A percentile compares a stretch with the other conserved stretches of the same genome.
These are phyloP conservation scores for Diutina rugosa DNA, from an alignment of 1,139 yeast species.

Conservation along the genomic window DNA sequence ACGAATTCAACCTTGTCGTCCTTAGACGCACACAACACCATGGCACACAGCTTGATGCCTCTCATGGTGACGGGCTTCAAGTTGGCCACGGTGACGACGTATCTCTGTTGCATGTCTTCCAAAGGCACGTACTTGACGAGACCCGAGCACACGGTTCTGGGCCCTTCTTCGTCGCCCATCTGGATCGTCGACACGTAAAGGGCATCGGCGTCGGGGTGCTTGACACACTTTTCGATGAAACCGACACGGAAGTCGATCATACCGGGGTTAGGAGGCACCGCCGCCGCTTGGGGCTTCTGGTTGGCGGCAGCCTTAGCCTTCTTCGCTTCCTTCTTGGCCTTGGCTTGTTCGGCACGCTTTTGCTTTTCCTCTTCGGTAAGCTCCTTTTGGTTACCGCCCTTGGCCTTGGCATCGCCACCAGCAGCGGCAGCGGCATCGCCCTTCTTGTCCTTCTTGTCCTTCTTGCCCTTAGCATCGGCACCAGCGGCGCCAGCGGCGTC, in stretches of 20 bases:
- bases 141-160: constrained; percentile 97
- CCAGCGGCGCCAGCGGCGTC: constrained; percentile 27
- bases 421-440: constrained; percentile 10
- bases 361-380: constrained; percentile 49
- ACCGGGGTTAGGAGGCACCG: constrained; percentile 60
- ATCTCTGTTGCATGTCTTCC: constrained; percentile 74
- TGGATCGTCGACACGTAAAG: constrained; percentile 93
- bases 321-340: constrained; percentile 60
- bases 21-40: constrained; percentile 89
- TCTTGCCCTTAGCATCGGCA: constrained; percentile 7
- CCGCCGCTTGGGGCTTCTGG: constrained; percentile 40
- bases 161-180: constrained; percentile 92
- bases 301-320: constrained; percentile 38
- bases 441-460: constrained; percentile 4
- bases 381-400: constrained; percentile 12
- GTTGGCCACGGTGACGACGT: constrained; percentile 76
- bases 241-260: constrained; percentile 92
- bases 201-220: constrained; percentile 97
- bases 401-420: constrained; percentile 11
- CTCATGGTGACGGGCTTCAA: constrained; percentile 89
- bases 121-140: constrained; percentile 65
- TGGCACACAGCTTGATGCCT: constrained; percentile 88
- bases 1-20: constrained; percentile 74
- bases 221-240: constrained; percentile 87
- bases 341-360: constrained; percentile 45